Percentiles rank a stretch among this genome's conserved stretches.
Conservation (phyloP, 768 basidiomycete genomes). For the Trametes gibbosa region DNA sequence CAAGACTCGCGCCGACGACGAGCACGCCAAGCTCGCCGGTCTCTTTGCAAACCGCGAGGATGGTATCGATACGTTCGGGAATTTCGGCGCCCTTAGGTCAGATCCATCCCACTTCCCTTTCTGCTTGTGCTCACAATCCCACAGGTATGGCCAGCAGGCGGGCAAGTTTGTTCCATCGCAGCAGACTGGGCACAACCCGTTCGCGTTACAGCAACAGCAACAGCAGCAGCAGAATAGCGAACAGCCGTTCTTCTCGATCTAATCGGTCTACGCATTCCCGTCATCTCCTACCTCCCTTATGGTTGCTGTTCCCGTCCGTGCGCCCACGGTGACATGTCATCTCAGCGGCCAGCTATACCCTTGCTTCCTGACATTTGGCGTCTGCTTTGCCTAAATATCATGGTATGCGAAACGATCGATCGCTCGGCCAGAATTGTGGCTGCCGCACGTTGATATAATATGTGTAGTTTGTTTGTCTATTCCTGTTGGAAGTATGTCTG, state of each 20-base stretch:
- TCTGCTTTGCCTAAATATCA: not conserved
- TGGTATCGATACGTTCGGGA: constrained; percentile 95
- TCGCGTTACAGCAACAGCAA: constrained; percentile 56
- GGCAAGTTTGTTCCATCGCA: constrained; percentile 28
- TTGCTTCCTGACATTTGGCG: not conserved
- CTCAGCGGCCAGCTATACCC: not conserved
- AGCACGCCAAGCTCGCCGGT: constrained; percentile 69
- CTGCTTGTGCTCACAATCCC: not conserved
- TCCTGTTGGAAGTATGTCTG: not conserved
- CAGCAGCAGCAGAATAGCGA: constrained; percentile 40
- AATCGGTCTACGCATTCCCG: not conserved
- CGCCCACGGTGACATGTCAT: not conserved
- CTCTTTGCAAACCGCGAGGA: constrained; percentile 89
- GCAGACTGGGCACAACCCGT: constrained; percentile 55
- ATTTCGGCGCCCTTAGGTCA: constrained; percentile 71
- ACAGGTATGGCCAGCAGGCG: constrained; percentile 44
- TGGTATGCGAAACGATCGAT: not conserved
- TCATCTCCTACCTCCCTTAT: not conserved
- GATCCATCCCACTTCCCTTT: constrained; percentile 23
- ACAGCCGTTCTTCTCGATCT: constrained; percentile 36
- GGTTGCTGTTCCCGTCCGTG: constrained; percentile 4
- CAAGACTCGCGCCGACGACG: constrained; percentile 57
- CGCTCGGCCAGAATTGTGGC: not conserved
- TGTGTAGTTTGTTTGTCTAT: not conserved
- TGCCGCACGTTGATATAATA: not conserved